Evolutionary conservation across 2,329 filamentous ascomycete species (phyloP), one percentile per base, ranked within the genome.

Genomic region (Ceratocystis albifundus): DNA sequence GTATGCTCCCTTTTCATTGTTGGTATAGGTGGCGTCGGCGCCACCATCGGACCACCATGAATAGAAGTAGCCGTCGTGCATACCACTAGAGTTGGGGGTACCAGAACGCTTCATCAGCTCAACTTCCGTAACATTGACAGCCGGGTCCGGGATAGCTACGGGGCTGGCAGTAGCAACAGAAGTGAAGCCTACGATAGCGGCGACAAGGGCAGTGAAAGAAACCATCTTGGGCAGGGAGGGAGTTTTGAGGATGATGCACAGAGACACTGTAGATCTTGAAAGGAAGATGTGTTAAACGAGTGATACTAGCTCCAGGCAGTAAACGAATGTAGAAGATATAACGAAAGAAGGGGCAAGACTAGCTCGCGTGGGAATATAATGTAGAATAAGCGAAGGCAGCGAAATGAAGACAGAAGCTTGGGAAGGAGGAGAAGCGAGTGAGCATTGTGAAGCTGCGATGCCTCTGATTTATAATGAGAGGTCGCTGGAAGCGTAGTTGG

Each of bases 41-140:
- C 74, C 76, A 1, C 76, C 77, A 55, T 80, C 77, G 61, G 77
- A 78, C 79, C 79, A 80, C 73, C 76, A 81, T 3, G 76, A 79
- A 68, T 78, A 81, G 71, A 76, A 81, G 71, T 76, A 80, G 8
- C 79, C 79, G 63, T 77, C 75, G 70, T 73, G 72, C 4, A 61
- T 72, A 5, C 75, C 75, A 0, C 71, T 72, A 32, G 71, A 70
- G 69, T 71, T 80, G 61, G 79, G 74, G 1, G 75, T 76, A 10
- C 69, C 69, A 32, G 61, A 30, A 12, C 64, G 64, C 57, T 66
- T 61, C 22, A 63, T 7, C 15, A 67, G 55, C 22, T 65, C 64
- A n/a, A 20, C 17, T 10, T 55, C 41, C 17, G 48, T 46, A 10
- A 28, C 41, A 61, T 59, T 48, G n/a, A 20, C 50, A 20, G 61